A percentile compares a stretch with the other conserved stretches of the same genome.
Evolutionary conservation across 768 basidiomycete species (phyloP).

Genomic region (Rubroboletus satanas): DNA sequence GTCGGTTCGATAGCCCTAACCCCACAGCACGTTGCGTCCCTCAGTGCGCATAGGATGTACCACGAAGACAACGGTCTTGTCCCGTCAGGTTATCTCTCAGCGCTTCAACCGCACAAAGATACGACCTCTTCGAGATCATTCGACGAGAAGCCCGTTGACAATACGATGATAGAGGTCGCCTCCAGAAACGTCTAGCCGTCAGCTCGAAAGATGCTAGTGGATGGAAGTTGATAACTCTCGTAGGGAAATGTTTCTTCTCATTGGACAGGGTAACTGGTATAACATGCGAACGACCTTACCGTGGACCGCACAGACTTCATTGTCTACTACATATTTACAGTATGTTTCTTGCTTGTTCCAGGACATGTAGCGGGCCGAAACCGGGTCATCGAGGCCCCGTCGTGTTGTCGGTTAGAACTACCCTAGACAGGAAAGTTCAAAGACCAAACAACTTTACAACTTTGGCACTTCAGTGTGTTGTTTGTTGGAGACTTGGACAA

Average conservation of each 20-base stretch:
- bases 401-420: background rate
- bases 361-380: background rate
- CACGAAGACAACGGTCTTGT: constrained; percentile 24
- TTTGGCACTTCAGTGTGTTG: constrained; percentile 1
- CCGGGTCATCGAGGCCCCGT: background rate
- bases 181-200: constrained; percentile 15
- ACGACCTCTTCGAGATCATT: constrained; percentile 7
- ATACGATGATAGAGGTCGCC: background rate
- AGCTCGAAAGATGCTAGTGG: background rate
- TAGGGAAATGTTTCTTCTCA: background rate
- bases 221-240: background rate
- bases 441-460: background rate
- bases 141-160: constrained; percentile 9
- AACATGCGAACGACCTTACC: background rate
- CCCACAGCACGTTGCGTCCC: constrained; percentile 19
- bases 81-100: constrained; percentile 21
- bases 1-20: constrained; percentile 18
- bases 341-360: constrained; percentile 6
- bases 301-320: background rate
- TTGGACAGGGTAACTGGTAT: constrained; percentile 5
- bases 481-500: constrained; percentile 52
- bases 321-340: background rate
- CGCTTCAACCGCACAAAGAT: constrained; percentile 9
- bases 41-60: constrained; percentile 23
- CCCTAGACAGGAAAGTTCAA: background rate